Conservation (phyloP, 108 stramenopile species). For the Pseudonitzschia pungens region DNA sequence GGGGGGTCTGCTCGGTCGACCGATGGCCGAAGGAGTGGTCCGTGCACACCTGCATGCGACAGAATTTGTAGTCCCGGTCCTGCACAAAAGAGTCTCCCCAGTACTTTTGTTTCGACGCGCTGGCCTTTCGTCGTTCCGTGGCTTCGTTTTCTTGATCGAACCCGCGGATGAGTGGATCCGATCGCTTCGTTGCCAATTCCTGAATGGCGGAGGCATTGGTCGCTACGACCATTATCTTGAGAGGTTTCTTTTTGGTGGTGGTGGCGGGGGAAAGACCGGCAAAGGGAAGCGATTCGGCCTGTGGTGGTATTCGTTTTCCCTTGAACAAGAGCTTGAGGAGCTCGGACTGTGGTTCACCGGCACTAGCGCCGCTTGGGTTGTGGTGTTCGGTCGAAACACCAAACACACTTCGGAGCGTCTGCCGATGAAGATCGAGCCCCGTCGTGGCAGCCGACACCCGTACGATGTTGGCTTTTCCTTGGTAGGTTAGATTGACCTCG, state of each 20-base stretch:
- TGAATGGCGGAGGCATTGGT: conserved; percentile 25
- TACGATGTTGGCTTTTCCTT: not conserved
- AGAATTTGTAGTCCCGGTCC: conserved; percentile 63
- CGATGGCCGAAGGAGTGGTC: conserved; percentile 62
- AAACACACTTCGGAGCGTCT: not conserved
- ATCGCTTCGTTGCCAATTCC: conserved; percentile 46
- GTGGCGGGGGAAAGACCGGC: not conserved
- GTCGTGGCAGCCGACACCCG: conserved; percentile 1
- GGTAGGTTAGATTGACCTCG: conserved; percentile 14
- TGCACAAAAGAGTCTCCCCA: conserved; percentile 23
- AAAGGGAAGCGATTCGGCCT: conserved; percentile 1
- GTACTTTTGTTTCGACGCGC: not conserved
- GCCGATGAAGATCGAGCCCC: not conserved
- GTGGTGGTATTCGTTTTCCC: conserved; percentile 17
- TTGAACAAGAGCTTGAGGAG: conserved; percentile 23
- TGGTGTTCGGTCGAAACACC: not conserved
- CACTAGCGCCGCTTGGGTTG: not conserved
- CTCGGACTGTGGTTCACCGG: not conserved
- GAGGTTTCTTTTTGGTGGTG: conserved; percentile 25
- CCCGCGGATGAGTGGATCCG: conserved; percentile 78
- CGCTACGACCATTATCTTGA: conserved; percentile 68
- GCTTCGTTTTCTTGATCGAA: conserved; percentile 39
- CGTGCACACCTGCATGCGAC: conserved; percentile 57
- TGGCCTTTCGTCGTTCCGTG: not conserved
- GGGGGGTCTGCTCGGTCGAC: conserved; percentile 47